Evolutionary conservation across 352 stramenopile genomes (phyloP).

Genomic region (Globisporangium cystogenes): DNA sequence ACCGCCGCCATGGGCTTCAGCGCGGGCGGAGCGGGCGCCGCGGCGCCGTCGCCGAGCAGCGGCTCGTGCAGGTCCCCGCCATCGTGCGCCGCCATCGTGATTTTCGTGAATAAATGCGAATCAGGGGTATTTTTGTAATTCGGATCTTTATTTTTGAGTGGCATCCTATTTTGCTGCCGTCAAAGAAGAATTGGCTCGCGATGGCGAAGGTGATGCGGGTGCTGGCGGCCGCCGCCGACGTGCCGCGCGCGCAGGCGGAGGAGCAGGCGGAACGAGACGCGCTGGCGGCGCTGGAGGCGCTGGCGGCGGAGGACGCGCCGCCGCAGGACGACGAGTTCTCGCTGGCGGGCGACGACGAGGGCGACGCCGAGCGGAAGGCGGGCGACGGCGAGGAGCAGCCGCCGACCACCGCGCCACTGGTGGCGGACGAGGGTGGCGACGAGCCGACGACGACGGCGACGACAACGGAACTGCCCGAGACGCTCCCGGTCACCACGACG

Average conservation of each 20-base stretch:
- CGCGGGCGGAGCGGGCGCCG: not conserved
- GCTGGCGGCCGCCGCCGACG: too few species aligned
- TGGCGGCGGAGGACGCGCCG: not conserved
- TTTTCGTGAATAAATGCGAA: too few species aligned
- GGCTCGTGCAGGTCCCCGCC: not conserved
- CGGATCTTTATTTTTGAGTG: too few species aligned
- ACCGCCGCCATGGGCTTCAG: slow-evolving; percentile 28
- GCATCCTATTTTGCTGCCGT: too few species aligned
- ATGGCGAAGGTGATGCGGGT: too few species aligned
- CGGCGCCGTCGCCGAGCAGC: not conserved
- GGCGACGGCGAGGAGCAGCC: slow-evolving; percentile 1
- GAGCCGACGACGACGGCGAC: not conserved
- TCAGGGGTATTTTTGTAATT: too few species aligned
- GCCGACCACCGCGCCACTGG: not conserved
- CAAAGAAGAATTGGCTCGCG: too few species aligned
- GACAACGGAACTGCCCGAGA: not conserved
- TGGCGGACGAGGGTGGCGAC: not conserved
- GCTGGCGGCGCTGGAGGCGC: not conserved
- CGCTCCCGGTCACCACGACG: not conserved
- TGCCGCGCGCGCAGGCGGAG: too few species aligned
- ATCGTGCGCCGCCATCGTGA: not conserved
- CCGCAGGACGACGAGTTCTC: slow-evolving; percentile 9
- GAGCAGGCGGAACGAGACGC: not conserved
- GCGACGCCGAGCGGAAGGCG: not conserved
- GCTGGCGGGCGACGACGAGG: slow-evolving; percentile 3